Percentiles rank a stretch among this genome's conserved stretches.
phyloP scores from a whole-genome alignment of 306 rosid genomes.

The Vigna mungo region DNA sequence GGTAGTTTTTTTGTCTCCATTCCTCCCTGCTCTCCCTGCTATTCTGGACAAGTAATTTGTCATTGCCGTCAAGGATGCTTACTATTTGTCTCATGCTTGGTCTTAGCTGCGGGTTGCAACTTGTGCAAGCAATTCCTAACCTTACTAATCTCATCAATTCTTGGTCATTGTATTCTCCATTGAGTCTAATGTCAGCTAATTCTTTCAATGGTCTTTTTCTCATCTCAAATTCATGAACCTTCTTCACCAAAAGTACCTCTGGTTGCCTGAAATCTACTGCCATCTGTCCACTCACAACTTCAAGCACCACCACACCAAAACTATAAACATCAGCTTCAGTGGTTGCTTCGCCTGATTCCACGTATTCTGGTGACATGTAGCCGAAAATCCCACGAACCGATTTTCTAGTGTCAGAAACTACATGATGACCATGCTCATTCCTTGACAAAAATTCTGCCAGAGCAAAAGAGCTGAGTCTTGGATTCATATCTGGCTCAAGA shows the following conservation, averaged over 20 bases:
- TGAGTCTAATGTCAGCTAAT: conserved; percentile 69
- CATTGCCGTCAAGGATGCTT: conserved; percentile 81
- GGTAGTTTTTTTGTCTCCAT: conserved; percentile 70
- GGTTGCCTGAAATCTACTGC: conserved; percentile 90
- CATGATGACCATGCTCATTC: conserved; percentile 81
- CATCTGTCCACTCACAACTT: conserved; percentile 77
- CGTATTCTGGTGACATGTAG: conserved; percentile 88
- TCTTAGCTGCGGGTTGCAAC: conserved; percentile 63
- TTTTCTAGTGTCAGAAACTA: conserved; percentile 44
- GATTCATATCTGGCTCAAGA: conserved; percentile 84
- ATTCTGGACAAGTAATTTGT: conserved; percentile 50
- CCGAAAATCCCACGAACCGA: conserved; percentile 87
- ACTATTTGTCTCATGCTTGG: conserved; percentile 89
- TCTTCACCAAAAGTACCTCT: conserved; percentile 82
- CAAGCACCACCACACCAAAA: conserved; percentile 91
- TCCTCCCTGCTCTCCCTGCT: conserved; percentile 68
- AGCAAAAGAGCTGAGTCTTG: conserved; percentile 84
- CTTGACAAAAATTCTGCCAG: conserved; percentile 88
- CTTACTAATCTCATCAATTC: conserved; percentile 71
- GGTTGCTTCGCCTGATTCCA: conserved; percentile 77
- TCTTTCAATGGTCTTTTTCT: conserved; percentile 69
- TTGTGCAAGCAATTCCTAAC: conserved; percentile 78
- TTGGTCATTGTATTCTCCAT: conserved; percentile 65
- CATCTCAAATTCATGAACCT: conserved; percentile 68
- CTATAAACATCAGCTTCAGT: conserved; percentile 83